A percentile compares a stretch with the other conserved stretches of the same genome.
These are phyloP conservation scores for Suhomyces ambrosiae DNA, from an alignment of 1,139 yeast species.

Conservation along the genomic window DNA sequence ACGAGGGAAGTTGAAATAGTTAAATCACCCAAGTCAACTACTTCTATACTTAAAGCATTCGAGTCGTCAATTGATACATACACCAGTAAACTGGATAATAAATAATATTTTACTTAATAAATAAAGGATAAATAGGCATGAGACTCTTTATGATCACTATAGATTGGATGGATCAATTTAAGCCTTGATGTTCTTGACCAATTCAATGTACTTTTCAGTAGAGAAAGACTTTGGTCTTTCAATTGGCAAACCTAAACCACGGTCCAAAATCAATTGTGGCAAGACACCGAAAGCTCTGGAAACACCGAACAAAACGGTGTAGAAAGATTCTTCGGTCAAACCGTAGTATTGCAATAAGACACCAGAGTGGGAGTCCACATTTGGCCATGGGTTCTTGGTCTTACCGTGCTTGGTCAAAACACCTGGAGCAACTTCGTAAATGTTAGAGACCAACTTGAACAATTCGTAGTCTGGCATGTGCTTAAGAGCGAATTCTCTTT, in stretches of 20 bases:
- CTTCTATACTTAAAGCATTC: no score
- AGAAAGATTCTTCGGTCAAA: slow-evolving; percentile 90
- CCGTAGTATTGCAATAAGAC: slow-evolving; percentile 97
- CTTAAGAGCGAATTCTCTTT: slow-evolving; percentile 93
- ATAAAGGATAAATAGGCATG: slow-evolving; percentile 14
- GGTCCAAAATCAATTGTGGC: slow-evolving; percentile 94
- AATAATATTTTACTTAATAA: slow-evolving; percentile 16
- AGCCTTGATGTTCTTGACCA: slow-evolving; percentile 53
- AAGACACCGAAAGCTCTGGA: slow-evolving; percentile 97
- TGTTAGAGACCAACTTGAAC: slow-evolving; percentile 86
- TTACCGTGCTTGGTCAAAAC: slow-evolving; percentile 96
- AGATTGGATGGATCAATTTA: slow-evolving; percentile 10
- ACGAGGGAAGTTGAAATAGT: background rate
- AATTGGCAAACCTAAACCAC: slow-evolving; percentile 93
- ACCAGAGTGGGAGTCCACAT: slow-evolving; percentile 97
- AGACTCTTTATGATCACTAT: slow-evolving; percentile 8
- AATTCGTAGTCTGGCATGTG: slow-evolving; percentile 96
- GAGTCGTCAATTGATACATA: slow-evolving; percentile 16
- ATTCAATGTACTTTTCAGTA: slow-evolving; percentile 64
- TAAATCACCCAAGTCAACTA: no score
- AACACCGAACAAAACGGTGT: slow-evolving; percentile 97
- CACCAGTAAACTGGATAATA: slow-evolving; percentile 12
- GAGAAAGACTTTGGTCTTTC: slow-evolving; percentile 98
- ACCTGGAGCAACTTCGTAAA: slow-evolving; percentile 93
- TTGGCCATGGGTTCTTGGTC: slow-evolving; percentile 99